Conservation (phyloP, 257 asterid genomes). For the Solanum habrochaites region DNA sequence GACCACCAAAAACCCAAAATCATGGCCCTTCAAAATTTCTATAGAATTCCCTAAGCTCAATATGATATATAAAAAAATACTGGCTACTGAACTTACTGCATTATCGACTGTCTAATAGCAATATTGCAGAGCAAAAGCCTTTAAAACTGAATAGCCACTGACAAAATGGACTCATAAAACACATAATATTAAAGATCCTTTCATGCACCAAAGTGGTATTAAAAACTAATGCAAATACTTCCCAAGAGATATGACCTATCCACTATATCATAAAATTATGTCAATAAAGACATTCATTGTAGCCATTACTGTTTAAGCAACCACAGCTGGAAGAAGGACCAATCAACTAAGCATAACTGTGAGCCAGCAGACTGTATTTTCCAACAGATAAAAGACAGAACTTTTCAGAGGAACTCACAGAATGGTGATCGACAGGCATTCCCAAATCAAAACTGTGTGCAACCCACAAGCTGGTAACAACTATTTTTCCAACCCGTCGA, state of each 20-base stretch:
- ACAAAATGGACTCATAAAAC: background rate
- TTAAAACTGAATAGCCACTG: background rate
- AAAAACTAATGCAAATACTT: background rate
- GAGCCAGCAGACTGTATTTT: background rate
- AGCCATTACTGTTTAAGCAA: background rate
- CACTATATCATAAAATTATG: background rate
- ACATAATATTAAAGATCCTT: background rate
- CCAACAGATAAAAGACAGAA: background rate
- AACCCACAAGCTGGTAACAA: constrained; percentile 81
- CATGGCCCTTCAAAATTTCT: background rate
- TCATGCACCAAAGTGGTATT: background rate
- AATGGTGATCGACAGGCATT: constrained; percentile 37
- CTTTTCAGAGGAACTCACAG: constrained; percentile 32
- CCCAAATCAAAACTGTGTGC: constrained; percentile 64
- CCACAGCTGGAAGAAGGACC: background rate
- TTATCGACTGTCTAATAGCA: background rate
- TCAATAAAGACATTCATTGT: background rate
- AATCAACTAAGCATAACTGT: background rate
- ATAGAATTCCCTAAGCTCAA: background rate
- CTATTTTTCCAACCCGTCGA: constrained; percentile 53
- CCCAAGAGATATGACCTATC: background rate
- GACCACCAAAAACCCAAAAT: background rate
- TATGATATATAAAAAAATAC: background rate
- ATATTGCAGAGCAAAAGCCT: background rate
- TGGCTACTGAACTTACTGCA: background rate